These are phyloP conservation scores for Diaporthe destruens DNA, from an alignment of 2,329 filamentous ascomycete species.

Conservation along the genomic window DNA sequence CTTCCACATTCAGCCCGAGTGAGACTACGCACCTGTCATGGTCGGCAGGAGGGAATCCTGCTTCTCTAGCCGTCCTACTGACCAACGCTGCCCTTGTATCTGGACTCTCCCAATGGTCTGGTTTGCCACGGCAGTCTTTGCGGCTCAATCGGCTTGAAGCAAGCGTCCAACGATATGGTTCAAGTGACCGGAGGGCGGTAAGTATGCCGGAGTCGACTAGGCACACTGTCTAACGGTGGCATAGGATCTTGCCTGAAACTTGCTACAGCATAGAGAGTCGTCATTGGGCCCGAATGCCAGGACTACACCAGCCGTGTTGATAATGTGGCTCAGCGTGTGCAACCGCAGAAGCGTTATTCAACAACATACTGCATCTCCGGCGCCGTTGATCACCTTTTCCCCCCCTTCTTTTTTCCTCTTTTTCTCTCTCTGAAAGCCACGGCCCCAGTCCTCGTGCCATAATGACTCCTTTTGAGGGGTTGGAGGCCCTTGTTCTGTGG, in stretches of 20 bases:
- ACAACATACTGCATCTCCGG: background rate
- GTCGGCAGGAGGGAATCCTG: background rate
- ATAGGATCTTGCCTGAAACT: background rate
- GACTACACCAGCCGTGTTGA: background rate
- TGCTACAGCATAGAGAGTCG: background rate
- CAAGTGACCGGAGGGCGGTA: background rate
- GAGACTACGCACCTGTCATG: background rate
- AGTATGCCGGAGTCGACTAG: background rate
- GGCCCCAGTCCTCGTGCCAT: background rate
- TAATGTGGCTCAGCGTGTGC: background rate
- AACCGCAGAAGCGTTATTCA: constrained; percentile 20
- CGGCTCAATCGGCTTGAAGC: no score
- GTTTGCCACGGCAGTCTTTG: no score
- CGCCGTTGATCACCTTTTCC: background rate
- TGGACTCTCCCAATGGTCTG: background rate
- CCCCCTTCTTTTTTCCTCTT: no score
- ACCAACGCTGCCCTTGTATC: background rate
- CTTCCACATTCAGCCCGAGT: background rate
- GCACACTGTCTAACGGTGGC: background rate
- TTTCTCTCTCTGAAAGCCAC: background rate
- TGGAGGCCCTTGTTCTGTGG: background rate
- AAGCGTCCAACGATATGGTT: background rate
- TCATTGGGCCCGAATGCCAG: background rate
- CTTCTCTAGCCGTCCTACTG: background rate
- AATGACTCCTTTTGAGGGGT: background rate